Conservation (phyloP, 805 yeast species). For the Ogataea zsoltii region DNA sequence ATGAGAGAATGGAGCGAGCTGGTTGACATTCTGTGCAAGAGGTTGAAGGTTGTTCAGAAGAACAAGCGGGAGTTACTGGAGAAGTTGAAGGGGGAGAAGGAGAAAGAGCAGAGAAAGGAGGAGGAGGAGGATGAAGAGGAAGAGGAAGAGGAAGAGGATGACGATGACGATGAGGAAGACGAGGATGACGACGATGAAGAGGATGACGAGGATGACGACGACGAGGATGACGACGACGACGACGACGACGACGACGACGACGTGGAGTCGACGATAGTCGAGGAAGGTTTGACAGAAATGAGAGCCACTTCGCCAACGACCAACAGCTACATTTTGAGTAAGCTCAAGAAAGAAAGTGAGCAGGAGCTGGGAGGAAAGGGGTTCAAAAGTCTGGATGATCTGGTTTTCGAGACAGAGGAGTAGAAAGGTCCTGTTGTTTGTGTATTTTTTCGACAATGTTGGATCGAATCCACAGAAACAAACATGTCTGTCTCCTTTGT, state of each 20-base stretch:
- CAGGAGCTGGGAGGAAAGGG: neutral
- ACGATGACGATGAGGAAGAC: conserved; percentile 27
- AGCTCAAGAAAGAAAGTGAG: conserved; percentile 6
- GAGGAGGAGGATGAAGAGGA: conserved; percentile 42
- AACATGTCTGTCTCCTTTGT: too few relatives aligned
- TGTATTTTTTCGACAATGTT: too few relatives aligned
- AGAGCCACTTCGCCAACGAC: conserved; percentile 19
- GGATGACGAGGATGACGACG: conserved; percentile 23
- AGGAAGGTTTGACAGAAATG: neutral
- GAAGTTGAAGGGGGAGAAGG: conserved; percentile 43
- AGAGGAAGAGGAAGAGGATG: conserved; percentile 40
- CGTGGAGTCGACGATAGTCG: conserved; percentile 10
- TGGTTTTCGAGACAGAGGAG: conserved; percentile 10
- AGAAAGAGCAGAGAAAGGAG: conserved; percentile 41
- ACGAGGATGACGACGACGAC: conserved; percentile 16
- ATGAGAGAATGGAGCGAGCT: conserved; percentile 98
- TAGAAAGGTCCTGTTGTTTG: too few relatives aligned
- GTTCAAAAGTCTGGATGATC: conserved; percentile 17
- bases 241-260: conserved; percentile 16
- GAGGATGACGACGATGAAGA: conserved; percentile 14
- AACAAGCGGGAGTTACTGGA: conserved; percentile 49
- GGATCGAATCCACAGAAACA: too few relatives aligned
- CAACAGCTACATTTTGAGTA: conserved; percentile 14
- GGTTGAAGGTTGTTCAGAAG: conserved; percentile 62
- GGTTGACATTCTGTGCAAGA: conserved; percentile 78